These are phyloP conservation scores for peach (Prunus persica) DNA, from an alignment of 306 rosid species.

Conservation along the genomic window DNA sequence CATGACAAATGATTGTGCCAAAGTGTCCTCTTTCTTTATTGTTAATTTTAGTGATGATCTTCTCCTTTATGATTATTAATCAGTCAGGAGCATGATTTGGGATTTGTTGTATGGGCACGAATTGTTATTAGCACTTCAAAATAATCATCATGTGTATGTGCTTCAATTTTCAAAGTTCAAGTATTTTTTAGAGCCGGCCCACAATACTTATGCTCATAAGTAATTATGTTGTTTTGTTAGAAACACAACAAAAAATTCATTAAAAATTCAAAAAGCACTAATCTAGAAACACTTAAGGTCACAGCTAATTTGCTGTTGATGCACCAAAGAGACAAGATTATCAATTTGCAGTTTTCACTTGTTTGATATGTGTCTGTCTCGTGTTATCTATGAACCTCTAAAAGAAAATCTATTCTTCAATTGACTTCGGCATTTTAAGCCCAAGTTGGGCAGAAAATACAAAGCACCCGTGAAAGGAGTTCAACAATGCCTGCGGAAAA, in stretches of 20 bases:
- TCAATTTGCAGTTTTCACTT: neutral
- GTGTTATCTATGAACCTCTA: neutral
- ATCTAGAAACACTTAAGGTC: no score
- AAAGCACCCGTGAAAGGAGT: neutral
- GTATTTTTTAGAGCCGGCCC: no score
- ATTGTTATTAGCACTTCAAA: no score
- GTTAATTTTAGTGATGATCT: neutral
- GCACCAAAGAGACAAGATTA: no score
- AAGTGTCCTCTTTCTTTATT: neutral
- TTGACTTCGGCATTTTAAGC: neutral
- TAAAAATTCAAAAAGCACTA: no score
- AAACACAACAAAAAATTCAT: no score
- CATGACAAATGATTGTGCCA: neutral
- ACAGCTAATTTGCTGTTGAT: no score
- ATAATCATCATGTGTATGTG: no score
- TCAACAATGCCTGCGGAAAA: constrained; percentile 6
- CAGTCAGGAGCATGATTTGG: neutral
- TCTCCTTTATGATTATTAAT: neutral
- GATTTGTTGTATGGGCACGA: neutral
- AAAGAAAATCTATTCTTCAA: neutral
- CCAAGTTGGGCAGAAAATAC: neutral
- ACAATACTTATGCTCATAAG: no score
- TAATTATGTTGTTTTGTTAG: no score
- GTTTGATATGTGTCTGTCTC: neutral
- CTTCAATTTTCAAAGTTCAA: no score